Evolutionary conservation across 2,329 filamentous ascomycete genomes (phyloP).

Genomic region (Fusarium nematophilum): DNA sequence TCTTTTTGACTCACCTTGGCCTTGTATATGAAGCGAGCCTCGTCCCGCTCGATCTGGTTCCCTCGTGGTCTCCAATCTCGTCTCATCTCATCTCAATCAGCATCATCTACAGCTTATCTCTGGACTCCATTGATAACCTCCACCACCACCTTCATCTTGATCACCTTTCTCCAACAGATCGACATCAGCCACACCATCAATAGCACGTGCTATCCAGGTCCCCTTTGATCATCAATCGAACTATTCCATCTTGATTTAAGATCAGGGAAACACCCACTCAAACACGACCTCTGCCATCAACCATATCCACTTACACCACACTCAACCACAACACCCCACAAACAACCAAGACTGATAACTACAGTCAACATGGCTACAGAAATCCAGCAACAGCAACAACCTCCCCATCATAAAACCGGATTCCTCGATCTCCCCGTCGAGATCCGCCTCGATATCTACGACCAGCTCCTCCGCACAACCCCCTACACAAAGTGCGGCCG

Average conservation of each 20-base stretch:
- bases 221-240: conserved; percentile 18
- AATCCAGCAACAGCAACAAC: conserved; percentile 27
- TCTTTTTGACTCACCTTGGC: conserved; percentile 22
- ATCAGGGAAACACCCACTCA: conserved; percentile 11
- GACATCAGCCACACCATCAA: conserved; percentile 19
- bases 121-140: conserved; percentile 15
- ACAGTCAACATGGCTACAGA: conserved; percentile 36
- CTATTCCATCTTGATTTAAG: conserved; percentile 24
- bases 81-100: conserved; percentile 2
- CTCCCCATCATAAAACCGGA: conserved; percentile 31
- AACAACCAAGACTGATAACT: background rate
- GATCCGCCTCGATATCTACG: conserved; percentile 60
- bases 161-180: conserved; percentile 20
- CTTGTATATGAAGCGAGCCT: conserved; percentile 36
- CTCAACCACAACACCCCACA: no score
- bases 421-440: conserved; percentile 58
- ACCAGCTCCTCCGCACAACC: conserved; percentile 53
- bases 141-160: background rate
- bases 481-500: conserved; percentile 43
- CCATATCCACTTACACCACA: background rate
- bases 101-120: background rate
- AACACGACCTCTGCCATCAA: background rate
- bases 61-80: conserved; percentile 7
- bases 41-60: conserved; percentile 4
- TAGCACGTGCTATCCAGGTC: conserved; percentile 1